Base-by-base conservation (phyloP, 2,329 filamentous ascomycete species). In the Thelonectria discophora region DNA sequence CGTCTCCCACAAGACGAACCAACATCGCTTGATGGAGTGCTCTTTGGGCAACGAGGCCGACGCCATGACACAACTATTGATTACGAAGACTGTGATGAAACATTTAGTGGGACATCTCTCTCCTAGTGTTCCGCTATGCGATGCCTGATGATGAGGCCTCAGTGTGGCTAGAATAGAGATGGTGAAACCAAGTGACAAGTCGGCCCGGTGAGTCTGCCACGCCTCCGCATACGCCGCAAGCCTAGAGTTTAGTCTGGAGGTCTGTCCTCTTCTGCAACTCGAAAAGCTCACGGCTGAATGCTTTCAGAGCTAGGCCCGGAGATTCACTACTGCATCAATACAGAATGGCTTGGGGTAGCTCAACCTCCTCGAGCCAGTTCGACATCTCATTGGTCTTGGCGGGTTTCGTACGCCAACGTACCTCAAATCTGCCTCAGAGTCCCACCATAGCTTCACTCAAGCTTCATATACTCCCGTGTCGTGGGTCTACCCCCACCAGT, bases 401-500 rank as follows among this genome's bases (percentile, higher is more conserved):
- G 15, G 9, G 27, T 30, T 30, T 30, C 27, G 27, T 15, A 15
- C 12, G 15, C 15, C 34, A 37, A 37, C 3, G 34, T 37, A 20
- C 21, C 27, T 42, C 37, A 37, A 11, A 12, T 37, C 12, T 37
- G 34, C 34, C 34, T 15, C 21, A 47, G 27, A 20, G 39, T 49
- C 18, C 57, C 57, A 59, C 57, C 50, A 59, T 45, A 34, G 51
- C 57, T 55, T 42, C 57, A 50, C 32, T 37, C 20, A 30, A 48
- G 45, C 45, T 60, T 60, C 57, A 60, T 34, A 54, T 54, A 54
- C 48, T 47, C 45, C 50, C 46, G 17, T 30, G 46, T 34, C 58
- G 47, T 60, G 58, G 58, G 52, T 42, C 47, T 32, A 55, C 40
- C 52, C 42, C 58, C 58, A 60, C 58, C 51, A 18, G 49, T 32